Conservation (phyloP, 805 yeast species). For the Candida chauliodis region DNA sequence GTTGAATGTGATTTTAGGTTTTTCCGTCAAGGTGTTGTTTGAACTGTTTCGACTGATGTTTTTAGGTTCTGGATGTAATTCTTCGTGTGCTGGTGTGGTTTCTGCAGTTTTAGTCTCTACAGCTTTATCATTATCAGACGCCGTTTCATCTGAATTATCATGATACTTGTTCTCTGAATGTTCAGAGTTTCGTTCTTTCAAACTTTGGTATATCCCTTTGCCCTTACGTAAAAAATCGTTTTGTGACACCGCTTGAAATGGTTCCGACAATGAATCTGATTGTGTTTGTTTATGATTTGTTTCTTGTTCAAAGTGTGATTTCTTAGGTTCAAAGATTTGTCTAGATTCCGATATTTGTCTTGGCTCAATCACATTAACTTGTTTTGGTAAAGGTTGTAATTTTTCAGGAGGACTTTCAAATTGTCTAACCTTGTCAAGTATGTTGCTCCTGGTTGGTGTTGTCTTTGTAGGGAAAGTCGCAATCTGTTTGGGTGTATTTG, state of each 20-base stretch:
- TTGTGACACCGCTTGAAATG: slow-evolving; percentile 14
- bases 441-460: slow-evolving; percentile 18
- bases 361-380: too few relatives aligned
- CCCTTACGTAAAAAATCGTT: slow-evolving; percentile 16
- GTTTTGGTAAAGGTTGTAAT: neutral
- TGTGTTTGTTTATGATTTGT: slow-evolving; percentile 1
- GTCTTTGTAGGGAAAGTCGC: slow-evolving; percentile 14
- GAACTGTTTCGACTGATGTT: neutral
- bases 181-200: slow-evolving; percentile 26
- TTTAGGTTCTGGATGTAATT: slow-evolving; percentile 4
- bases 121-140: slow-evolving; percentile 10
- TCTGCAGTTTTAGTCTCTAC: slow-evolving; percentile 26
- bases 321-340: neutral
- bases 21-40: neutral
- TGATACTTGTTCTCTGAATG: slow-evolving; percentile 1
- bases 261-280: slow-evolving; percentile 8
- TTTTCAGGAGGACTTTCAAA: slow-evolving; percentile 26
- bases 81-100: slow-evolving; percentile 24
- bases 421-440: slow-evolving; percentile 35
- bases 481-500: neutral
- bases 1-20: slow-evolving; percentile 4
- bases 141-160: slow-evolving; percentile 5
- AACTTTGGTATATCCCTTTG: slow-evolving; percentile 32
- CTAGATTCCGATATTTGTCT: too few relatives aligned
- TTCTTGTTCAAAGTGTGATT: neutral